Conservation (phyloP, 768 basidiomycete species). For the Saitozyma podzolica region DNA sequence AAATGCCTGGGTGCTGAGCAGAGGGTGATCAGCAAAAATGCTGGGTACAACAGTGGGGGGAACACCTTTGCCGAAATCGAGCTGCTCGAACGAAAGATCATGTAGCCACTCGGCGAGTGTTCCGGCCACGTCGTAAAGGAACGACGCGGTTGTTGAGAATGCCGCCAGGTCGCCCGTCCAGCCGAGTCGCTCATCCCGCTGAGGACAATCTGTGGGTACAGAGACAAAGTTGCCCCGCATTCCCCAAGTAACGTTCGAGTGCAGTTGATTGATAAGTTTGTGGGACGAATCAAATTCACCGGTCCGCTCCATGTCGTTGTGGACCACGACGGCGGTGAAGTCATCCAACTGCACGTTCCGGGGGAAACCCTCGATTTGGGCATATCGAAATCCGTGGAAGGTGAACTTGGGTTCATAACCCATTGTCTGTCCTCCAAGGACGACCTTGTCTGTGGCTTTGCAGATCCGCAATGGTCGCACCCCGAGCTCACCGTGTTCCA, state of each 20-base stretch:
- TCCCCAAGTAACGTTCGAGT: constrained; percentile 41
- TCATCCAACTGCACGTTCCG: constrained; percentile 12
- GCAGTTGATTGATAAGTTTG: constrained; percentile 32
- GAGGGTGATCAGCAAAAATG: constrained; percentile 8
- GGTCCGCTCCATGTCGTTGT: constrained; percentile 34
- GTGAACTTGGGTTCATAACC: constrained; percentile 47
- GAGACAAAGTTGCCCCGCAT: constrained; percentile 40
- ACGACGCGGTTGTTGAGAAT: constrained; percentile 43
- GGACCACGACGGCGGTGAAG: constrained; percentile 25
- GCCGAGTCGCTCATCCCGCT: constrained; percentile 49
- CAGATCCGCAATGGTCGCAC: constrained; percentile 37
- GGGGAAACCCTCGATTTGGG: constrained; percentile 28
- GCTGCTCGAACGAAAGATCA: constrained; percentile 42
- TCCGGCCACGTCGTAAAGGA: constrained; percentile 37
- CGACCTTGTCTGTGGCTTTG: constrained; percentile 29
- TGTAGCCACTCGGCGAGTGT: constrained; percentile 41
- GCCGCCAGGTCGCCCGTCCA: constrained; percentile 51
- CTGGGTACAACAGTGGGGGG: constrained; percentile 31
- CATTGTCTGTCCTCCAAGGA: constrained; percentile 7
- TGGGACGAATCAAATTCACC: constrained; percentile 43
- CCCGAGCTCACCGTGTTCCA: constrained; percentile 47
- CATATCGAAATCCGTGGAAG: constrained; percentile 48
- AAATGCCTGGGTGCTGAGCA: too few species aligned
- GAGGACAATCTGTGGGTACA: constrained; percentile 51
- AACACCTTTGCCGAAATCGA: constrained; percentile 20